Evolutionary conservation across 2,329 filamentous ascomycete species (phyloP).

Genomic region (Neodidymelliopsis sp.): DNA sequence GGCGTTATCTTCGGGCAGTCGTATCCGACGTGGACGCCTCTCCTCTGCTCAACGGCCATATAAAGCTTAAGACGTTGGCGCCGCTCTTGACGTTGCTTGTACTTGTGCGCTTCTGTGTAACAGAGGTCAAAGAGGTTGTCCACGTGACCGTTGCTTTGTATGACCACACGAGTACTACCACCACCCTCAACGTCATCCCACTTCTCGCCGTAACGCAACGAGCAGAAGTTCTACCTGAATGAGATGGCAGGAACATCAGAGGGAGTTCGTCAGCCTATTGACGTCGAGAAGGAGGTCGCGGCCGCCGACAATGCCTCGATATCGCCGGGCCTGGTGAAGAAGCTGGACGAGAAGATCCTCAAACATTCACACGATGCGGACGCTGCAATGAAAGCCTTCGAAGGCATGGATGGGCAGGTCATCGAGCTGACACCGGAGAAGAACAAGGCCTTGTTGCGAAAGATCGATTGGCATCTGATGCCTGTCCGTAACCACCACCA

Average conservation of each 20-base stretch:
- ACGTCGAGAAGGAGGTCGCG: conserved; percentile 29
- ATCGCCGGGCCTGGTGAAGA: conserved; percentile 20
- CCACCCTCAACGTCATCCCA: neutral
- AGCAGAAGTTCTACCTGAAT: neutral
- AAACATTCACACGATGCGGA: conserved; percentile 66
- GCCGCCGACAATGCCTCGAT: conserved; percentile 14
- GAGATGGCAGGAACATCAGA: conserved; percentile 20
- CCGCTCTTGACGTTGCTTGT: conserved; percentile 10
- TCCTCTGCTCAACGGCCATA: neutral
- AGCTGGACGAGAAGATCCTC: conserved; percentile 36
- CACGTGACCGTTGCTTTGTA: too few relatives aligned
- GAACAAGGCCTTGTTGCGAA: conserved; percentile 65
- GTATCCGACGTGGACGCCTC: neutral
- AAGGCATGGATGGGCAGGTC: conserved; percentile 57
- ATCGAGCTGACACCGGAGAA: conserved; percentile 64
- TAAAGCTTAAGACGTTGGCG: conserved; percentile 10
- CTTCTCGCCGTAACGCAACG: neutral
- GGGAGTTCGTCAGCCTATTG: neutral
- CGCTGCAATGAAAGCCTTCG: conserved; percentile 66
- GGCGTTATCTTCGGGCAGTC: conserved; percentile 14
- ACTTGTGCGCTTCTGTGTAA: too few relatives aligned
- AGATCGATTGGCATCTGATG: conserved; percentile 69
- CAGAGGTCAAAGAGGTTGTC: too few relatives aligned
- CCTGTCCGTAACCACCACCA: conserved; percentile 47
- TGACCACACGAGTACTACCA: too few relatives aligned